These are phyloP conservation scores for Trametes sanguinea DNA, from an alignment of 768 basidiomycete species.

Conservation along the genomic window DNA sequence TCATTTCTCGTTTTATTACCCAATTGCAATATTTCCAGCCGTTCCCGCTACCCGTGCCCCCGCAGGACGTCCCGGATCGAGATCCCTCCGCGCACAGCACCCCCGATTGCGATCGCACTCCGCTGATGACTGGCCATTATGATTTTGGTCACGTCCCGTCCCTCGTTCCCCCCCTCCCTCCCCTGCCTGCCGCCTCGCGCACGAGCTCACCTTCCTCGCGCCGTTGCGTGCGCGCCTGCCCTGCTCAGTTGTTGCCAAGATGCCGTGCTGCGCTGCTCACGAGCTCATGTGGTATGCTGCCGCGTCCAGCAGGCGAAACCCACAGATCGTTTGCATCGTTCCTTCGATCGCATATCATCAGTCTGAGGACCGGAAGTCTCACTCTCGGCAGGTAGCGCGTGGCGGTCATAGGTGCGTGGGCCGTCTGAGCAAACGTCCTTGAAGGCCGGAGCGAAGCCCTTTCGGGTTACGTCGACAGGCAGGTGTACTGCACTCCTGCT, in stretches of 20 bases:
- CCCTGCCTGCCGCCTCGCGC: not conserved
- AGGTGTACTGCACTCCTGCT: not conserved
- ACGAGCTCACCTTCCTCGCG: not conserved
- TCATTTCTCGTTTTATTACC: conserved; percentile 15
- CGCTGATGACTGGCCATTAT: not conserved
- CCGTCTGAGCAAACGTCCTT: conserved; percentile 13
- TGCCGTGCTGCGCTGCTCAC: conserved; percentile 10
- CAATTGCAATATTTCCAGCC: not conserved
- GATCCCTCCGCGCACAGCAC: conserved; percentile 7
- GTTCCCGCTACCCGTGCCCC: not conserved
- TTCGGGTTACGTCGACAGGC: conserved; percentile 1
- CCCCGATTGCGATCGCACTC: conserved; percentile 11
- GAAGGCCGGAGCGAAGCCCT: conserved; percentile 8
- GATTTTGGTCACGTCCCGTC: not conserved
- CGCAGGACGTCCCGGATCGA: conserved; percentile 5
- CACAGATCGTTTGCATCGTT: not conserved
- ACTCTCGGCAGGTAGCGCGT: not conserved
- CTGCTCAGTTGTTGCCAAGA: not conserved
- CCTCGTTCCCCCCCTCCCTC: no score
- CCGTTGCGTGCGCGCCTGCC: not conserved
- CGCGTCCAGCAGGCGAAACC: not conserved
- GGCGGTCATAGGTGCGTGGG: not conserved
- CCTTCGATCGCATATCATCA: not conserved
- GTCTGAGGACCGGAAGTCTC: not conserved
- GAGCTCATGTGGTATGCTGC: not conserved